Evolutionary conservation across 2,329 filamentous ascomycete genomes (phyloP), one percentile per base, ranked within the genome.

Genomic region (Furcasterigmium sp.): DNA sequence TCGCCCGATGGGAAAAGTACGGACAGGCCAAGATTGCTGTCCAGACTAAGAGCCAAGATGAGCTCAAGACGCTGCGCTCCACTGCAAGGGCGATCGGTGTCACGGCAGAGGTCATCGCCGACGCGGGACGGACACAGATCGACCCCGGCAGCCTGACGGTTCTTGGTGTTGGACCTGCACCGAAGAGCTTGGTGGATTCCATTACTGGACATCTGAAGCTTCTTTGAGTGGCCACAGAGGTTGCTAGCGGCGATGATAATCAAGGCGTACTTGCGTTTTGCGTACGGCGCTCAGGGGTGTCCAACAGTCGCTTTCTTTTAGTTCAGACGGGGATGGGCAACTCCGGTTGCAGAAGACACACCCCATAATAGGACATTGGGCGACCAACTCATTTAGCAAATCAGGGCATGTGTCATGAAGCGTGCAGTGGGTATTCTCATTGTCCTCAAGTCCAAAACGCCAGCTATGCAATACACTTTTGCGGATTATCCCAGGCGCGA

Each of bases 61-160:
- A 94, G 60, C 67, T 94, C 53, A 67, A 93, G 48, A 69, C 70
- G 49, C 66, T 86, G 53, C 84, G 91, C 67, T 86, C 83, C 42
- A 82, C 85, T 62, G 93, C 93, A 3, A 76, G 88, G 49, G 88
- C 84, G 60, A 62, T 96, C 46, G 91, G 93, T 2, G 65, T 98
- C 46, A 91, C 89, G 47, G 89, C 91, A 42, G 85, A 91, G 62
- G 82, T 95, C 42, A 91, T 98, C 52, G 84, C 87, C 57, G 93
- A 98, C 67, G 93, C 93, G n/a, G 93, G 93, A 13, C 80, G 93
- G 48, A 98, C 93, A 37, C 93, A 98, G 77, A 97, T 98, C 64
- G 91, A 90, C 41, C 83, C 86, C 35, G 91, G 93, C 15, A 96
- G 90, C 63, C 78, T 88, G 62, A 98, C 93, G 1, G 93, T 98